phyloP scores from a whole-genome alignment of 257 asterid species.

The Solanum medicagineum region DNA sequence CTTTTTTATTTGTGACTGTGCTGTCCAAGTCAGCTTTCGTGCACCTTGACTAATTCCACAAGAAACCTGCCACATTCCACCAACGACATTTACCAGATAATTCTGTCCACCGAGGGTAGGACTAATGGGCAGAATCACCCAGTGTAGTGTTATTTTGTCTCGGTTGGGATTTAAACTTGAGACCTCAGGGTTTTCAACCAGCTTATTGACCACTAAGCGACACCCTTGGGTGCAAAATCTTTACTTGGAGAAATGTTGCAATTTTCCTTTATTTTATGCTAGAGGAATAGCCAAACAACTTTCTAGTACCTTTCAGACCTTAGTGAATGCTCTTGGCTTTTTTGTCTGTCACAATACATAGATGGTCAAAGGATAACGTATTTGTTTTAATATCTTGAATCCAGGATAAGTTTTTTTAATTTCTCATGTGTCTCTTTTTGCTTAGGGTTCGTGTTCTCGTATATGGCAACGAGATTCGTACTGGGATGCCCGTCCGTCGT shows the following conservation, averaged over 20 bases:
- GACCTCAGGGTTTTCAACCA: too few relatives aligned
- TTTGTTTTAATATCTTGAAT: background rate
- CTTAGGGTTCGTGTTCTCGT: constrained; percentile 93
- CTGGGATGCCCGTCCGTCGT: constrained; percentile 97
- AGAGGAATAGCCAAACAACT: background rate
- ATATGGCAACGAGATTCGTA: constrained; percentile 96
- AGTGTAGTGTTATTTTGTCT: too few relatives aligned
- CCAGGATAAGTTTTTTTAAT: background rate
- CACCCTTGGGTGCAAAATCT: background rate
- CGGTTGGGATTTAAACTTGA: too few relatives aligned
- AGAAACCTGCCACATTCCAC: too few relatives aligned
- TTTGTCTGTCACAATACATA: background rate
- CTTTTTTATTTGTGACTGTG: background rate
- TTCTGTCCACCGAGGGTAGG: too few relatives aligned
- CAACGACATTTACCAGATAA: too few relatives aligned
- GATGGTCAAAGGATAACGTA: background rate
- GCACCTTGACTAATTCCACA: too few relatives aligned
- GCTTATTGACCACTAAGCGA: too few relatives aligned
- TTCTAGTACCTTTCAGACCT: background rate
- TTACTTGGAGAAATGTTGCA: background rate
- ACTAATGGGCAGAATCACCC: too few relatives aligned
- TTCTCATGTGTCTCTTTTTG: background rate
- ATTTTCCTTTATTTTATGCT: background rate
- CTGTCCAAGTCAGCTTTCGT: too few relatives aligned
- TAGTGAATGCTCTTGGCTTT: background rate